Percentiles rank a stretch among this genome's conserved stretches.
Evolutionary conservation across 345 rosid genomes (phyloP).

Genomic region (Linum usitatissimum): DNA sequence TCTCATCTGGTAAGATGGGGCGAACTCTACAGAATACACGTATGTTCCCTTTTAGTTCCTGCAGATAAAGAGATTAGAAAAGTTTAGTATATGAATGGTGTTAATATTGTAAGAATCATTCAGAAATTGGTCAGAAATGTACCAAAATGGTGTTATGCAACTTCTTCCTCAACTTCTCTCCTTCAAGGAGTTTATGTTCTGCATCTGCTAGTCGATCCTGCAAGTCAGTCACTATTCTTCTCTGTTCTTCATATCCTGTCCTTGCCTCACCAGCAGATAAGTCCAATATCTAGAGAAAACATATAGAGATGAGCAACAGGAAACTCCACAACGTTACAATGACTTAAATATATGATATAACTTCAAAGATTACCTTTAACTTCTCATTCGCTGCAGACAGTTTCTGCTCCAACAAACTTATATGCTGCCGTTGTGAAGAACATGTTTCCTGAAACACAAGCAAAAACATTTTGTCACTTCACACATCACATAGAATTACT

Average conservation of each 20-base stretch:
- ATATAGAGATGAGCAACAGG: not conserved
- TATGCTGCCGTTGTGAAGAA: constrained; percentile 62
- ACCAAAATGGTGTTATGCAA: constrained; percentile 88
- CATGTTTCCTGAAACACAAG: constrained; percentile 57
- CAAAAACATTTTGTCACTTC: not conserved
- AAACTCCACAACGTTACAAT: not conserved
- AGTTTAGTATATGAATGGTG: not conserved
- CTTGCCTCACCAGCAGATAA: constrained; percentile 40
- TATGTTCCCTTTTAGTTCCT: constrained; percentile 98
- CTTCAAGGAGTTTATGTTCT: constrained; percentile 56
- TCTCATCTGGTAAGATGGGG: constrained; percentile 69
- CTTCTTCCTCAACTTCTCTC: constrained; percentile 67
- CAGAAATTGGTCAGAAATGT: not conserved
- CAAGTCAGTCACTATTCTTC: constrained; percentile 25
- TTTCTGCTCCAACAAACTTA: constrained; percentile 46
- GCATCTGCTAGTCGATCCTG: constrained; percentile 49
- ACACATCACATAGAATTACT: too few species aligned
- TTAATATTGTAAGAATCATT: too few species aligned
- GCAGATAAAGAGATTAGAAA: not conserved
- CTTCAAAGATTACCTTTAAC: constrained; percentile 42
- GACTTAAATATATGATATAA: not conserved
- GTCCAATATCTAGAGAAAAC: constrained; percentile 39
- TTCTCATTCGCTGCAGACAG: constrained; percentile 65
- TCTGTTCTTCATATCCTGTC: constrained; percentile 47
- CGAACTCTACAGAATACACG: constrained; percentile 95